Conservation (phyloP, 2,329 filamentous ascomycete genomes). For the Moelleriella libera region DNA sequence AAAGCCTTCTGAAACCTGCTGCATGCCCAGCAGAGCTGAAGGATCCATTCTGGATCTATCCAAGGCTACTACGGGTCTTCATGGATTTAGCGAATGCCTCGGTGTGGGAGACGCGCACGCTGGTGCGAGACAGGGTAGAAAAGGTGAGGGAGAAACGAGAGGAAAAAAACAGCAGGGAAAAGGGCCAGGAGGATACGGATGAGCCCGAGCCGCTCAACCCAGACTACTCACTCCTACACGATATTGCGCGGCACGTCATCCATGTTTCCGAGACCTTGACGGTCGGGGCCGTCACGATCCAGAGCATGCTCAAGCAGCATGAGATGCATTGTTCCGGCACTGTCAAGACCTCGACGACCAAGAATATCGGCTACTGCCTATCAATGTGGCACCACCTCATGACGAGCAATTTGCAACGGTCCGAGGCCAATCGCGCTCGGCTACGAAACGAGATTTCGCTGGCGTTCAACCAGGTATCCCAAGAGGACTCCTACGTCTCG, state of each 20-base stretch:
- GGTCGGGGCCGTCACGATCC: constrained; percentile 16
- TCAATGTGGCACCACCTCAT: constrained; percentile 18
- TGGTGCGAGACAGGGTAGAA: constrained; percentile 13
- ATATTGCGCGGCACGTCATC: constrained; percentile 27
- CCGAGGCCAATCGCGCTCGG: constrained; percentile 25
- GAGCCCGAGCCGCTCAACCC: constrained; percentile 12
- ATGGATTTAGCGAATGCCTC: constrained; percentile 16
- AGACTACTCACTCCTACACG: constrained; percentile 21
- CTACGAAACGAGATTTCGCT: constrained; percentile 43
- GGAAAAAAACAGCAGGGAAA: constrained; percentile 4
- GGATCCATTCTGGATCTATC: constrained; percentile 23
- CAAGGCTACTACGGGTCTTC: constrained; percentile 15
- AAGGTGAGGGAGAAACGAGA: constrained; percentile 10
- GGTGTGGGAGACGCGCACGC: constrained; percentile 24
- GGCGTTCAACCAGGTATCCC: constrained; percentile 27
- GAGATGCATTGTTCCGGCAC: background rate
- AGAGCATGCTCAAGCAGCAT: constrained; percentile 18
- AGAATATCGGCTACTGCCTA: constrained; percentile 16
- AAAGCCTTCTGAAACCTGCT: background rate
- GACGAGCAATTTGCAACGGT: constrained; percentile 18
- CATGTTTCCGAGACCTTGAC: constrained; percentile 29
- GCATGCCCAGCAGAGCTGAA: constrained; percentile 1
- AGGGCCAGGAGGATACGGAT: background rate
- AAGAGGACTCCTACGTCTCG: constrained; percentile 22
- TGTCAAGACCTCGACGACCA: background rate